These are phyloP conservation scores for Pythium vanterpoolii DNA, from an alignment of 352 stramenopile species.

Conservation along the genomic window DNA sequence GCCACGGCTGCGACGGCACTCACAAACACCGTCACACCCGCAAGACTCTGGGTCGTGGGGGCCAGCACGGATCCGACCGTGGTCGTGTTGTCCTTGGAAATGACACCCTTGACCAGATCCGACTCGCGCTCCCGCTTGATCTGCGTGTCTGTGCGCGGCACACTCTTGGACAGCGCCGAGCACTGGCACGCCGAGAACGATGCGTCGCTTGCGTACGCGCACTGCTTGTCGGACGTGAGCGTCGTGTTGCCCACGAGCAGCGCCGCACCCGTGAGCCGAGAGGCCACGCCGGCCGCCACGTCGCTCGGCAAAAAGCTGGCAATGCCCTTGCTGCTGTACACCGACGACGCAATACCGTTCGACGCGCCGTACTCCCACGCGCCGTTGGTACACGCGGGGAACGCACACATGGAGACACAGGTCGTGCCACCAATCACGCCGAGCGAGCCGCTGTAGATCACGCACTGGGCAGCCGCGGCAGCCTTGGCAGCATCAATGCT, in stretches of 20 bases:
- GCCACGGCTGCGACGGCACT: conserved; percentile 71
- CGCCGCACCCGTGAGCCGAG: conserved; percentile 30
- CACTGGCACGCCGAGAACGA: conserved; percentile 72
- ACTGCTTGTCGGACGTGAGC: conserved; percentile 56
- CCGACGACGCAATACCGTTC: conserved; percentile 62
- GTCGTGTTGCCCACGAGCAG: conserved; percentile 58
- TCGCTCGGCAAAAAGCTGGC: conserved; percentile 48
- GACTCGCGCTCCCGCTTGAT: conserved; percentile 61
- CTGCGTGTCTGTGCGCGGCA: conserved; percentile 38
- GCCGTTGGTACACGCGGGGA: conserved; percentile 58
- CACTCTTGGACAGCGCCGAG: conserved; percentile 52
- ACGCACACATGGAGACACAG: conserved; percentile 79
- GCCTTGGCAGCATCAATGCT: conserved; percentile 51
- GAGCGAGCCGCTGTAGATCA: conserved; percentile 75
- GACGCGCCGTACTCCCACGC: conserved; percentile 57
- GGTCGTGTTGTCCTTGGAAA: conserved; percentile 62
- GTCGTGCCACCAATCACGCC: conserved; percentile 42
- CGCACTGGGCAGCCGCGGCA: conserved; percentile 48
- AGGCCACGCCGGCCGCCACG: conserved; percentile 34
- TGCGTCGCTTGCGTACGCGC: conserved; percentile 50
- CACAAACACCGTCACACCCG: conserved; percentile 64
- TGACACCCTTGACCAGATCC: conserved; percentile 45
- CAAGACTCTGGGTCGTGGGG: conserved; percentile 63
- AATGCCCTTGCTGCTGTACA: conserved; percentile 57
- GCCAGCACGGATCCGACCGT: conserved; percentile 55